Evolutionary conservation across 768 basidiomycete species (phyloP).

Genomic region (Russula earlei): DNA sequence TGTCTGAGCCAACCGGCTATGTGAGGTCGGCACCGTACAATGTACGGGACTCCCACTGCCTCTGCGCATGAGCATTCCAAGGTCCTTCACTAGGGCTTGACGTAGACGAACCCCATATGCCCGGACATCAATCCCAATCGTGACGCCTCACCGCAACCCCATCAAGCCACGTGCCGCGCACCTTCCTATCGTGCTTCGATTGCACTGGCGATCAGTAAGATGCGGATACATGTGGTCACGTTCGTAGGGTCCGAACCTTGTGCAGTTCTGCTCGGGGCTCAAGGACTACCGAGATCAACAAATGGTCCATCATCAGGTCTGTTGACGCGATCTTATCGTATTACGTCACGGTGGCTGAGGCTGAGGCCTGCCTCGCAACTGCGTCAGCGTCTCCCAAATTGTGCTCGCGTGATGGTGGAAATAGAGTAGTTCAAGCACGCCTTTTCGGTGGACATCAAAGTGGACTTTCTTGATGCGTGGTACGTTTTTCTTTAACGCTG

Average conservation of each 20-base stretch:
- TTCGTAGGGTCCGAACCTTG: too few relatives aligned
- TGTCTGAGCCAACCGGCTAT: too few relatives aligned
- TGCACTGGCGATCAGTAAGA: constrained; percentile 57
- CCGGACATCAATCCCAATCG: not conserved
- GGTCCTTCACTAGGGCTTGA: not conserved
- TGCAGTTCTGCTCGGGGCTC: constrained; percentile 54
- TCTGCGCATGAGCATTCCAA: not conserved
- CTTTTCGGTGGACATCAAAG: constrained; percentile 59
- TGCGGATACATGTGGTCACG: constrained; percentile 48
- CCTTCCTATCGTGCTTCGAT: constrained; percentile 63
- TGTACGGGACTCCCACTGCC: too few relatives aligned
- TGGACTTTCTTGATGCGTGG: constrained; percentile 71
- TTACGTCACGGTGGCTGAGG: too few relatives aligned
- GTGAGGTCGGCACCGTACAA: too few relatives aligned
- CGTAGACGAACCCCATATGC: not conserved
- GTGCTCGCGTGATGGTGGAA: too few relatives aligned
- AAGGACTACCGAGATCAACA: constrained; percentile 52
- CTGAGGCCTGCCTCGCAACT: too few relatives aligned
- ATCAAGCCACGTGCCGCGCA: too few relatives aligned
- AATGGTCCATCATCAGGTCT: constrained; percentile 66
- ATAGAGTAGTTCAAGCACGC: too few relatives aligned
- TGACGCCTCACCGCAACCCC: constrained; percentile 19
- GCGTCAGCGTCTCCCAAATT: constrained; percentile 49
- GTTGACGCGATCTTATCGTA: not conserved
- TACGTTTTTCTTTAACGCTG: constrained; percentile 20